Evolutionary conservation across 805 yeast genomes (phyloP), one percentile per base, ranked within the genome.

Genomic region (Ogataea kodamae): DNA sequence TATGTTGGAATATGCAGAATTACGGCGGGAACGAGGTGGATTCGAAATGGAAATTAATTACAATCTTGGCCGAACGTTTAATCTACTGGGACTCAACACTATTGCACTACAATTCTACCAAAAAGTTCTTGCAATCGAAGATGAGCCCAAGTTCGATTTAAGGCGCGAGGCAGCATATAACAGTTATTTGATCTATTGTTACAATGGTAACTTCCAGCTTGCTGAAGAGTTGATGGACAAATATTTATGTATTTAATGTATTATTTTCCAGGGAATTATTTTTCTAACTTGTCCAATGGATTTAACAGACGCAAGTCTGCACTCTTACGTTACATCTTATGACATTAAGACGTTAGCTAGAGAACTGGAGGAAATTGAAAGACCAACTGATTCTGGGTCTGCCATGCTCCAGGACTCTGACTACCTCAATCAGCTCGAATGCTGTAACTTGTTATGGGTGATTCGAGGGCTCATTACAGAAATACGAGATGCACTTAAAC

Each of bases 151-250:
- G 8, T 59, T 43, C 31, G 85, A 81, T 54, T 52, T 89, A 40
- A 76, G 71, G 56, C 61, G 64, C 45, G 95, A 86, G 44, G 84
- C 96, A 0, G 97, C 97, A 1, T 87, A 89, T 52, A 90, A 90
- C 52, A 62, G 88, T 46, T 70, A 78, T 19, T 67, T 81, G 48
- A 81, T 90, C 15, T 90, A 86, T 58, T 78, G 77, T 38, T 65
- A 72, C 44, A 80, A 80, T 52, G 95, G 94, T 4, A 89, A 89
- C 52, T 62, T 75, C 9, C 61, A 61, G 34, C 63, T 80, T 25
- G 89, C 96, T 0, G 68, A 74, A 35, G 59, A 63, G 22, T 55
- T 89, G 13, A 77, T 86, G 61, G 81, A 80, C 33, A 61, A 69
- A 52, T 81, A 83, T 56, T 63, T 90, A 29, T 52, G 43, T 22